Evolutionary conservation across 352 stramenopile genomes (phyloP), one percentile per base, ranked within the genome.

Genomic region (Elongisporangium senticosum): DNA sequence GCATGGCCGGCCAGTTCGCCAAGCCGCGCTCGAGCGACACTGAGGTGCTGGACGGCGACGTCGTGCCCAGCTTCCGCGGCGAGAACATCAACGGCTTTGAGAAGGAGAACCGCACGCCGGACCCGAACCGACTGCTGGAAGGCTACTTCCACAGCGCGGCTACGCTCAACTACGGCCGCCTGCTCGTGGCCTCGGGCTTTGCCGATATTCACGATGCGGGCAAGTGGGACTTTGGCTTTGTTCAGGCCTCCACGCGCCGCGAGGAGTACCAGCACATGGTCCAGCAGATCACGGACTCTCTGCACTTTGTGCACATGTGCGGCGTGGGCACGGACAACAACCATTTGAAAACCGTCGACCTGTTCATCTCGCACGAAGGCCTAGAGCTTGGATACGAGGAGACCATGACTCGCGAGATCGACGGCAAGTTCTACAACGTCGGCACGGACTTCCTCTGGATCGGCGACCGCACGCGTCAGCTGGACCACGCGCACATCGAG

Each of bases 401-500:
- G 80, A 97, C 96, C 13, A 93, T 99, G 78, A 99, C 96, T 22
- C 87, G 96, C 58, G 58, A 97, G 62, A 89, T 98, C 64, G 67
- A 90, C 61, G 84, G 90, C 61, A 97, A 97, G 69, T 99, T 84
- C 78, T 99, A 99, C 79, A 98, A 99, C 79, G 96, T 97, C 52
- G 97, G 96, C 22, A 96, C 96, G 5, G 96, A 99, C 75, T 98
- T 99, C 76, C 73, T 99, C 23, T 99, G 97, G 97, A 98, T 99
- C 59, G 97, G 97, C 53, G 97, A 99, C 80, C 92, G 97, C 56
- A 99, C 97, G 59, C 86, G 97, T 51, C 90, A 99, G 77, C 84
- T 99, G 17, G 97, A 99, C 74, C 89, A 97, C 59, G 96, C 96
- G 19, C 97, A 99, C 67, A 82, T 99, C 53, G 97, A 99, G 84